Conservation (phyloP, 495 filamentous ascomycete species). For the Xylaria acuta region DNA sequence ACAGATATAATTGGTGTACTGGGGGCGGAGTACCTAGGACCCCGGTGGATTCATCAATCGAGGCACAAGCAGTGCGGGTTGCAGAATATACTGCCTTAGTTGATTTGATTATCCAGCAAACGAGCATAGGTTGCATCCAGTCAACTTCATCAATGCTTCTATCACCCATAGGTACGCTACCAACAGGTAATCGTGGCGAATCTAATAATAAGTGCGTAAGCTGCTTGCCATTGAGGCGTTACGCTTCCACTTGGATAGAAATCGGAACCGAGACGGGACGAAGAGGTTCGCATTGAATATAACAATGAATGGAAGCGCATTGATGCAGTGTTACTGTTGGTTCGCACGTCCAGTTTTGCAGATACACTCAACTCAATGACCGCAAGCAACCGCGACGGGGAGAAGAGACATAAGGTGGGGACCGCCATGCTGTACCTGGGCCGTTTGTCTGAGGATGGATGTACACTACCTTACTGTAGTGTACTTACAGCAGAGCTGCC, state of each 20-base stretch:
- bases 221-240: neutral
- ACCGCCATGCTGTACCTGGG: neutral
- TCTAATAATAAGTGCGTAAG: slow-evolving; percentile 19
- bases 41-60: slow-evolving; percentile 1
- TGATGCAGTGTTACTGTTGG: neutral
- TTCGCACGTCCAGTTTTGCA: neutral
- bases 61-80: neutral
- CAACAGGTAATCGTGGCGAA: neutral
- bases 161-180: neutral
- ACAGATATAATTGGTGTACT: neutral
- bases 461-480: too few species aligned
- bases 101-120: neutral
- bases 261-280: neutral
- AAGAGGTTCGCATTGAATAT: neutral
- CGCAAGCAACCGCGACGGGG: neutral
- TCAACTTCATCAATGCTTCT: neutral
- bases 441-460: slow-evolving; percentile 1
- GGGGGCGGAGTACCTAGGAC: neutral
- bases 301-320: neutral
- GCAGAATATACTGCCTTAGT: neutral
- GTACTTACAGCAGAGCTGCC: neutral
- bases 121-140: neutral
- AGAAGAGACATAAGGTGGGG: neutral
- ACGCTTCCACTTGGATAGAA: slow-evolving; percentile 19
- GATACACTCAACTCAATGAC: neutral